Evolutionary conservation across 2,329 filamentous ascomycete species (phyloP).

Genomic region (Cercospora citrullina): DNA sequence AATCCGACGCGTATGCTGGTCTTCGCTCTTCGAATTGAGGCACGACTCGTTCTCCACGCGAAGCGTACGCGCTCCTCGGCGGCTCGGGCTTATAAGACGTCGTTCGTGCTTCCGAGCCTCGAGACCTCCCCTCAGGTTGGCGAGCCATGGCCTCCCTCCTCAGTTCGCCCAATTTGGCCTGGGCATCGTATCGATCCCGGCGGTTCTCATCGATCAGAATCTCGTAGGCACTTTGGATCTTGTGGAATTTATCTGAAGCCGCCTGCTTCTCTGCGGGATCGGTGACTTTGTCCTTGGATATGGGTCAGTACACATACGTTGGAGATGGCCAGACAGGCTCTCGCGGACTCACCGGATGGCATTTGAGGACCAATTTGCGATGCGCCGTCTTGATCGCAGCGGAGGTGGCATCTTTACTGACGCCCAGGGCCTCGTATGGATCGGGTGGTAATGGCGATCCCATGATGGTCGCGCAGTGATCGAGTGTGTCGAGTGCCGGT

Average conservation of each 20-base stretch:
- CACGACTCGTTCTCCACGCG: constrained; percentile 23
- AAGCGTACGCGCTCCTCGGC: constrained; percentile 17
- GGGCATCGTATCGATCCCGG: constrained; percentile 74
- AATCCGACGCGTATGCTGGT: constrained; percentile 35
- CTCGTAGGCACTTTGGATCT: constrained; percentile 91
- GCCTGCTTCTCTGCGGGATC: constrained; percentile 72
- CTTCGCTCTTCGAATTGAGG: constrained; percentile 38
- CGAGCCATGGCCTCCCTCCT: constrained; percentile 56
- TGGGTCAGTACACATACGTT: neutral
- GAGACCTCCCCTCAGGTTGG: constrained; percentile 22
- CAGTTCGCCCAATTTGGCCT: constrained; percentile 66
- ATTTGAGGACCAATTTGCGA: constrained; percentile 82
- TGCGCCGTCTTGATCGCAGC: constrained; percentile 88
- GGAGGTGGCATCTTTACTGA: constrained; percentile 70
- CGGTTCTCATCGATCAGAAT: constrained; percentile 75
- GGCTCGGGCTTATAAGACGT: constrained; percentile 22
- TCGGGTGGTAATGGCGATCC: constrained; percentile 57
- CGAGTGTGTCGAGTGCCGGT: constrained; percentile 16
- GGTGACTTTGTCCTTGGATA: constrained; percentile 55
- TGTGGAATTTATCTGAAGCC: constrained; percentile 86
- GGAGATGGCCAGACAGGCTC: neutral
- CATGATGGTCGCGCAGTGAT: constrained; percentile 18
- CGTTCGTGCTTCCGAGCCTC: constrained; percentile 21
- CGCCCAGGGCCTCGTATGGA: constrained; percentile 77
- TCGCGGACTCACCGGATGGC: constrained; percentile 56